A percentile compares a stretch with the other conserved stretches of the same genome.
Conservation (phyloP, 495 filamentous ascomycete genomes). For the Tuber magnatum region DNA sequence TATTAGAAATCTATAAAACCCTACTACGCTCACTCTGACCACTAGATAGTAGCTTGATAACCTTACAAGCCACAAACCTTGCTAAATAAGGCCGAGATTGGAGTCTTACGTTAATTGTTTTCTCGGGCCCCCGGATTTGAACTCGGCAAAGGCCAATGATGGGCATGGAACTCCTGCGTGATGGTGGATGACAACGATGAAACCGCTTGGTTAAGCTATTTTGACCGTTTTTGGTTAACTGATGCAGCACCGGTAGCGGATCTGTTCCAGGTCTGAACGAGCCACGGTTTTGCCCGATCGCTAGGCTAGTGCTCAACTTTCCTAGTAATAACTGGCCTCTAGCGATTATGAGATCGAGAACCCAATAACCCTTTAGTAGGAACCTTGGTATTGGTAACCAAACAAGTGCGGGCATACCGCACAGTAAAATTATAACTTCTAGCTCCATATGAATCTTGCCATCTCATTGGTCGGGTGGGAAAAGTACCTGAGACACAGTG, state of each 20-base stretch:
- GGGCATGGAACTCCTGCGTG: background rate
- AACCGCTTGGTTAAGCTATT: background rate
- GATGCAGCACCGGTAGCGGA: background rate
- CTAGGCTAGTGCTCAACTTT: background rate
- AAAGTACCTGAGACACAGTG: background rate
- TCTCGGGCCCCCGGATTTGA: background rate
- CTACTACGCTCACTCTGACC: background rate
- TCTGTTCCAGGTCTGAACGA: background rate
- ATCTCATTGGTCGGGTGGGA: background rate
- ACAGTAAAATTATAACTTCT: background rate
- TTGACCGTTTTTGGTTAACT: background rate
- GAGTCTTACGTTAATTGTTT: conserved; percentile 4
- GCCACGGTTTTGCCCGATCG: background rate
- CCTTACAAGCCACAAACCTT: conserved; percentile 1
- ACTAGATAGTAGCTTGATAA: background rate
- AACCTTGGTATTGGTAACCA: background rate
- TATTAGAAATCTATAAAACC: conserved; percentile 4
- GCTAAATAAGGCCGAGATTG: background rate
- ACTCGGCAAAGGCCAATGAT: background rate
- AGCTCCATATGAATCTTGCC: background rate
- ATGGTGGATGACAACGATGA: background rate
- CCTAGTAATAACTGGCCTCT: background rate
- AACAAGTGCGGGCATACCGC: background rate
- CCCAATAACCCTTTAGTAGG: background rate
- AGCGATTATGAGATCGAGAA: background rate